Evolutionary conservation across 1,139 yeast genomes (phyloP), one percentile per base, ranked within the genome.

Genomic region (Kurtzmaniella natalensis): DNA sequence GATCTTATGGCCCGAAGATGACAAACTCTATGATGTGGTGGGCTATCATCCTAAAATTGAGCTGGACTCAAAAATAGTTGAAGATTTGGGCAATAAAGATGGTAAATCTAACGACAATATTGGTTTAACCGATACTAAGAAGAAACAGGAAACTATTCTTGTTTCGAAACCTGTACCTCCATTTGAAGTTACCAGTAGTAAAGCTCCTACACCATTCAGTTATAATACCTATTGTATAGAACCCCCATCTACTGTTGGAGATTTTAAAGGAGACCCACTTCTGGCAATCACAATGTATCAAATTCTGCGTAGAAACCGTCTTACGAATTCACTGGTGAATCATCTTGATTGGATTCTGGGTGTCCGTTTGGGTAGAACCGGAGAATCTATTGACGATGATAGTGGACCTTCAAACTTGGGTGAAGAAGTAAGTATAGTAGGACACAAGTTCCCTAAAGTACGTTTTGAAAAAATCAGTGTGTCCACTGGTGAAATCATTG

Each of bases 341-440:
- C 96, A 89, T 51, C 63, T 92, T 40, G 80, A 82, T 44, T 92
- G 98, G 98, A 81, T 92, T 28, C 81, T 96, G 0, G 97, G 97
- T 31, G 95, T 92, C 5, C 68, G 92, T 36, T 78, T 76, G 61
- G 94, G 94, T 0, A 65, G 74, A 32, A 59, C 73, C 3, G 20
- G 22, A 13, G 27, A 24, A 3, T 18, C 7, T n/a, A 16, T 25
- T 14, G 55, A 50, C 13, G 58, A 50, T 24, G 76, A 65, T 39
- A 73, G 64, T 41, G 71, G 67, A 21, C 88, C 82, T 2, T 73
- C 79, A 13, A 86, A 85, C 48, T 58, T 89, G 16, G 96, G 95
- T 4, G 96, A 88, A 55, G 97, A 92, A 53, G 89, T 89, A 2
- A 82, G 94, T 44, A 68, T 77, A 20, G 92, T 89, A 7, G 96